Evolutionary conservation across 208 protist genomes (phyloP).

Genomic region (Endotrypanum monterogeii): DNA sequence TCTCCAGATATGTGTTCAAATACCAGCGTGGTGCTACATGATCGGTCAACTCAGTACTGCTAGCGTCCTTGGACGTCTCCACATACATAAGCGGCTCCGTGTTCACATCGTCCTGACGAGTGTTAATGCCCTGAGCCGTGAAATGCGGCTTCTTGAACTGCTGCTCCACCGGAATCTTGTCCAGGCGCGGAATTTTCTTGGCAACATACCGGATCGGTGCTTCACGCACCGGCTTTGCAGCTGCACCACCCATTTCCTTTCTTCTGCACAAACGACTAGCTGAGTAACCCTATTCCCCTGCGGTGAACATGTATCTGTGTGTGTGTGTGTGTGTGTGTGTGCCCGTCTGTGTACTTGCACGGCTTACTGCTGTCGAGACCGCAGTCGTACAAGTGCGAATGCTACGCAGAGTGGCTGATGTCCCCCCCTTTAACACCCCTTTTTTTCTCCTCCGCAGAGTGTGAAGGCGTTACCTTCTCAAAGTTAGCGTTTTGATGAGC

Average conservation of each 20-base stretch:
- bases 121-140: conserved; percentile 81
- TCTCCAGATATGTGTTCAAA: conserved; percentile 87
- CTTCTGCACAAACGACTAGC: no score
- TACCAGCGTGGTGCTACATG: conserved; percentile 82
- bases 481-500: no score
- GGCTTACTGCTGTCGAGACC: neutral
- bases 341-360: neutral
- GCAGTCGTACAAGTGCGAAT: neutral
- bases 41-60: conserved; percentile 80
- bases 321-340: neutral
- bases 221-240: conserved; percentile 56
- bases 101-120: conserved; percentile 80
- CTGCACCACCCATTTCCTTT: conserved; percentile 43
- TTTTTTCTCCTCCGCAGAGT: neutral
- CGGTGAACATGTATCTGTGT: neutral
- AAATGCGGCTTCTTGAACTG: conserved; percentile 85
- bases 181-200: conserved; percentile 71
- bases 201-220: conserved; percentile 82
- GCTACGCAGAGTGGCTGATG: neutral
- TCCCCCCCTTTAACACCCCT: neutral
- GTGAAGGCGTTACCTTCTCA: no score
- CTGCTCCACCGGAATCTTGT: conserved; percentile 74
- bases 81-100: conserved; percentile 89
- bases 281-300: neutral
- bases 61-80: conserved; percentile 81